Evolutionary conservation across 768 basidiomycete genomes (phyloP), one percentile per base, ranked within the genome.

Genomic region (Termitomyces sp.): DNA sequence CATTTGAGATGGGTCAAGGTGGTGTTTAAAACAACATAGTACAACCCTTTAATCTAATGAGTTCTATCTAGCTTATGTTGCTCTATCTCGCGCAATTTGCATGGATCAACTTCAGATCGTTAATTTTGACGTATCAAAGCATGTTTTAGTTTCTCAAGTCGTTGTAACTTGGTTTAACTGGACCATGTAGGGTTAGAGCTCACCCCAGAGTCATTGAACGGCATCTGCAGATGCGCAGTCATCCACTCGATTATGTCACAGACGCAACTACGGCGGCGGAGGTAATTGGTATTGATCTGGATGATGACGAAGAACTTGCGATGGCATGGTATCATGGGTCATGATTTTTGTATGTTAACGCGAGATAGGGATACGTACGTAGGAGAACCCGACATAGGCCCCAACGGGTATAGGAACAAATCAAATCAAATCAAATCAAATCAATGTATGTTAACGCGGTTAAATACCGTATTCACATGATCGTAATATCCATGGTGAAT

Each of bases 1-100:
- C 83, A 0, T 96, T 96, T 71, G 94, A 90, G 69, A 86, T 81
- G 56, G 88, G 88, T 4, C 85, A 91, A 83, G 87, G 88, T 85
- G 47, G 51, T 67, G 51, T 32, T 22, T 43, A 2, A n/a, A n/a
- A 16, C 1, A 38, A 7, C 6, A 38, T 16, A 8, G 16, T n/a
- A 22, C 22, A 18, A 13, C 14, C n/a, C 9, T 30, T 28, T 6
- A 46, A 7, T 9, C 18, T 48, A 28, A 53, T 18, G 4, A 22
- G 2, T 48, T 44, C 30, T 22, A 87, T 14, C 6, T 16, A 46
- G 86, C 84, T 2, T 88, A 87, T 64, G 87, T 89, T 24, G 86
- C 85, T 3, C 78, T 89, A 43, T 90, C 88, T 16, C 82, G 89
- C 12, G 89, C 88, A n/a, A 89, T 84, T 1, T 79, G 71, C 18